These are phyloP conservation scores for Saraca asoca DNA, from an alignment of 331 rosid genomes.

Conservation along the genomic window DNA sequence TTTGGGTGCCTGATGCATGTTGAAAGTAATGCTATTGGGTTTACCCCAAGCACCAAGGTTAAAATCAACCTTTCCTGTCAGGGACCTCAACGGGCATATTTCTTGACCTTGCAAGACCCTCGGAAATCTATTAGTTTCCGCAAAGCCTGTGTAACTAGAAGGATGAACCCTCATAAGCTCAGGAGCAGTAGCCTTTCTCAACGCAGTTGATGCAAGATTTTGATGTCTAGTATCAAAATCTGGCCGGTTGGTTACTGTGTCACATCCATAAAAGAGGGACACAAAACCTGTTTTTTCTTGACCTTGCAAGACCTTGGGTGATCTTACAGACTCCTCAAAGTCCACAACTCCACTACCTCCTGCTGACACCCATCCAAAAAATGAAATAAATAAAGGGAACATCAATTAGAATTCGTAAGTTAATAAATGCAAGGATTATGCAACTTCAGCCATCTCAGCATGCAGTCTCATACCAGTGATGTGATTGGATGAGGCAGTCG, in stretches of 20 bases:
- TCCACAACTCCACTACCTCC: conserved; percentile 80
- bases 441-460: conserved; percentile 24
- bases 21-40: conserved; percentile 54
- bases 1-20: conserved; percentile 61
- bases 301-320: conserved; percentile 99
- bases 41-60: conserved; percentile 71
- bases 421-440: conserved; percentile 1
- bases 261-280: conserved; percentile 76
- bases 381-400: conserved; percentile 28
- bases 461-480: conserved; percentile 53
- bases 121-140: conserved; percentile 68
- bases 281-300: conserved; percentile 92
- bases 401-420: conserved; percentile 10
- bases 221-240: conserved; percentile 65
- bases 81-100: conserved; percentile 76
- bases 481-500: conserved; percentile 52
- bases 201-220: conserved; percentile 52
- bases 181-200: conserved; percentile 51
- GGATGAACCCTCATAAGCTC: conserved; percentile 69
- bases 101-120: conserved; percentile 99
- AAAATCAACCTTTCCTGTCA: conserved; percentile 60
- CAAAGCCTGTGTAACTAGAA: conserved; percentile 67
- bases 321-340: conserved; percentile 86
- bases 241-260: conserved; percentile 63
- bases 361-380: conserved; percentile 35